Evolutionary conservation across 2,329 filamentous ascomycete genomes (phyloP).

Genomic region (Grosmannia clavigera): DNA sequence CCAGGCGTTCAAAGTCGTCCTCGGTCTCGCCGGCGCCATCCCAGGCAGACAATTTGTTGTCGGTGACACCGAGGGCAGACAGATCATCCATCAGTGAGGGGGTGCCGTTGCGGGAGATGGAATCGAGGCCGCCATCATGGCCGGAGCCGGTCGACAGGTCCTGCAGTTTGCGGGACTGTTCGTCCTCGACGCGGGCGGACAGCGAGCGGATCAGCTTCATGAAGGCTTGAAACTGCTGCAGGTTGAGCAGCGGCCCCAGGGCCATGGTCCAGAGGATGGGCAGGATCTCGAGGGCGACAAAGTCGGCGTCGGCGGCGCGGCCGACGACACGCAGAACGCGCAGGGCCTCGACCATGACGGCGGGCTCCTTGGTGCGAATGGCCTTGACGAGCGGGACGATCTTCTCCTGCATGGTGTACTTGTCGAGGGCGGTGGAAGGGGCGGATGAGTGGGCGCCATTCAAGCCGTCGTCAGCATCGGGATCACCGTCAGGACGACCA

Average conservation of each 20-base stretch:
- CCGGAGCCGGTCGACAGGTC: slow-evolving; percentile 40
- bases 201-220: slow-evolving; percentile 79
- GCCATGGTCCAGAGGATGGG: slow-evolving; percentile 88
- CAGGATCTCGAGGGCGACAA: slow-evolving; percentile 80
- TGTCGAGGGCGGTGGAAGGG: slow-evolving; percentile 74
- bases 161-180: slow-evolving; percentile 79
- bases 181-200: slow-evolving; percentile 70
- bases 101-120: slow-evolving; percentile 31
- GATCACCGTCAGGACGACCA: slow-evolving; percentile 46
- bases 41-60: slow-evolving; percentile 17
- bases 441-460: slow-evolving; percentile 52
- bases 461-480: slow-evolving; percentile 32
- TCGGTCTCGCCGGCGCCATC: slow-evolving; percentile 36
- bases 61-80: slow-evolving; percentile 49
- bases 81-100: slow-evolving; percentile 48
- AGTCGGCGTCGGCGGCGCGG: slow-evolving; percentile 71
- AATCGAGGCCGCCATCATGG: slow-evolving; percentile 14
- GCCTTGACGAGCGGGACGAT: slow-evolving; percentile 79
- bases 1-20: slow-evolving; percentile 77
- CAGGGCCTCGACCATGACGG: slow-evolving; percentile 89
- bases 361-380: slow-evolving; percentile 96
- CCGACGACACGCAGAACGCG: slow-evolving; percentile 78
- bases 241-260: slow-evolving; percentile 74
- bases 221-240: slow-evolving; percentile 78
- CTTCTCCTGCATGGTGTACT: slow-evolving; percentile 97